A percentile compares a stretch with the other conserved stretches of the same genome.
These are phyloP conservation scores for Phytophthora pistaciae DNA, from an alignment of 352 stramenopile species.

Conservation along the genomic window DNA sequence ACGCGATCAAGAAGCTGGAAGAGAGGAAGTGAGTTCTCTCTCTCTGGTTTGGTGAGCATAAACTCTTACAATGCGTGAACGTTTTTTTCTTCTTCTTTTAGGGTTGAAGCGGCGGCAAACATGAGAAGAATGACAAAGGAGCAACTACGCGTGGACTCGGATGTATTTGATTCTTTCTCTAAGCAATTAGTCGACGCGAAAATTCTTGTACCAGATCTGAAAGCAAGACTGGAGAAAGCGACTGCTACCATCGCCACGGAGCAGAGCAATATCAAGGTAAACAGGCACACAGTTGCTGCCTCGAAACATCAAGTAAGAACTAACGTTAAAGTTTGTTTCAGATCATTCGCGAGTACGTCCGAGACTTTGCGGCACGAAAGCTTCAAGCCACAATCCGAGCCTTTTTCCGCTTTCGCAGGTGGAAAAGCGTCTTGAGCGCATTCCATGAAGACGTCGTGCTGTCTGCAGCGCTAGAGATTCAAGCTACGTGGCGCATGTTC, in stretches of 20 bases:
- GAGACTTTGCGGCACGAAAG: conserved; percentile 48
- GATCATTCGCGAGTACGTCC: conserved; percentile 58
- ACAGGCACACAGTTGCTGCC: neutral
- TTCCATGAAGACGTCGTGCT: conserved; percentile 52
- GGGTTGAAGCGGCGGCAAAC: conserved; percentile 1
- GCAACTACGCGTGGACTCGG: conserved; percentile 60
- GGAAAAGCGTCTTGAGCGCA: conserved; percentile 45
- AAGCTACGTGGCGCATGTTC: conserved; percentile 50
- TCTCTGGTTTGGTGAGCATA: neutral
- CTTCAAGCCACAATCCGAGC: conserved; percentile 49
- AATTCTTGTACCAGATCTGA: conserved; percentile 60
- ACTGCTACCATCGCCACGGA: conserved; percentile 53
- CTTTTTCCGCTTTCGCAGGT: conserved; percentile 46
- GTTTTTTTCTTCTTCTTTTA: neutral
- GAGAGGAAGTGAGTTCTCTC: conserved; percentile 41
- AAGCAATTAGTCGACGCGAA: conserved; percentile 67
- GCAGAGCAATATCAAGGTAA: conserved; percentile 61
- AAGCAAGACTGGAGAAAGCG: conserved; percentile 39
- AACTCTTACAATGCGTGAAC: neutral
- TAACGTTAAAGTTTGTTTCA: conserved; percentile 7
- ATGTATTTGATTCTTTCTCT: conserved; percentile 72
- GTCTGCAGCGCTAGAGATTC: conserved; percentile 57
- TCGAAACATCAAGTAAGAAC: neutral
- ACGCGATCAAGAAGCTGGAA: conserved; percentile 50
- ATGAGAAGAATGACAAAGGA: conserved; percentile 31